A percentile compares a stretch with the other conserved stretches of the same genome.
Evolutionary conservation across 2,329 filamentous ascomycete genomes (phyloP).

Genomic region (Colletotrichum ledebouriae): DNA sequence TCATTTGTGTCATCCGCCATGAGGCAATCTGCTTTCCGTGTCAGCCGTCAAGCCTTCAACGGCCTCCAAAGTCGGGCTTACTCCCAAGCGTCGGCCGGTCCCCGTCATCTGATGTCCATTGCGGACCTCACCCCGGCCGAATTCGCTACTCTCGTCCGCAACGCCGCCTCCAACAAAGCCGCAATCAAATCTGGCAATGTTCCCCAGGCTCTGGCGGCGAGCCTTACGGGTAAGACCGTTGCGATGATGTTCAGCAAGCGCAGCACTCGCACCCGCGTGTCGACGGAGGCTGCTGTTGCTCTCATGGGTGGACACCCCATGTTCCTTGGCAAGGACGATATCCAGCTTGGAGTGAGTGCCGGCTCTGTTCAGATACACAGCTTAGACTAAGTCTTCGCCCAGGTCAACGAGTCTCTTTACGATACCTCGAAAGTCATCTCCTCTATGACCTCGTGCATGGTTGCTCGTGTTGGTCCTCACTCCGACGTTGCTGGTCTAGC

Average conservation of each 20-base stretch:
- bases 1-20: slow-evolving; percentile 46
- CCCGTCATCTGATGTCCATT: slow-evolving; percentile 93
- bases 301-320: slow-evolving; percentile 92
- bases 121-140: slow-evolving; percentile 85
- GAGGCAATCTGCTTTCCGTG: slow-evolving; percentile 52
- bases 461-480: slow-evolving; percentile 83
- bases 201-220: slow-evolving; percentile 69
- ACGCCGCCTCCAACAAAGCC: slow-evolving; percentile 82
- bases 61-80: slow-evolving; percentile 59
- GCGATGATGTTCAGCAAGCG: slow-evolving; percentile 98
- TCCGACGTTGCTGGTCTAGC: slow-evolving; percentile 80
- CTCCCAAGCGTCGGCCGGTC: slow-evolving; percentile 56
- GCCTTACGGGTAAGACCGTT: slow-evolving; percentile 82
- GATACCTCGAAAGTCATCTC: slow-evolving; percentile 94
- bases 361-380: neutral
- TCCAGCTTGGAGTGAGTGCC: slow-evolving; percentile 84
- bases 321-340: slow-evolving; percentile 96
- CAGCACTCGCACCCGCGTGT: slow-evolving; percentile 92
- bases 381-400: slow-evolving; percentile 28
- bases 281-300: slow-evolving; percentile 91
- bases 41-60: slow-evolving; percentile 51
- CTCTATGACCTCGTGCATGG: slow-evolving; percentile 89
- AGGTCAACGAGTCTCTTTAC: slow-evolving; percentile 94
- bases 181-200: slow-evolving; percentile 78
- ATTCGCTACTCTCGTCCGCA: slow-evolving; percentile 84